Base-by-base conservation (phyloP, 352 stramenopile genomes). In the Phytophthora fragariaefolia region DNA sequence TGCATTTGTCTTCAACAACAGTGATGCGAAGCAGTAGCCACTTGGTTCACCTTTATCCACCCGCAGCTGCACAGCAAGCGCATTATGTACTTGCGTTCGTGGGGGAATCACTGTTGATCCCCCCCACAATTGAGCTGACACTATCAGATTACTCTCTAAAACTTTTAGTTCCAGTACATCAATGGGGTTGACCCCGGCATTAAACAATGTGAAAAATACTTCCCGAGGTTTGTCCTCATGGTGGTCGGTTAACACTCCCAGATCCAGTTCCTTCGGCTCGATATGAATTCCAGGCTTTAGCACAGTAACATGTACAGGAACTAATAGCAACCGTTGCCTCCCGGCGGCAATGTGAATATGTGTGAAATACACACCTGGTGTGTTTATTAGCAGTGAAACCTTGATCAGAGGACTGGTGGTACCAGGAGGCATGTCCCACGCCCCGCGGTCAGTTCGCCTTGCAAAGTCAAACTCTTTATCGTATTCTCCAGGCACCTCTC, bases 1-100 rank as follows among this genome's bases (percentile, higher is more conserved):
- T 30, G 66, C 61, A 58, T 88, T 87, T 13, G 82, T 85, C 43
- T 67, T 70, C 18, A 88, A 56, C 15, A 71, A 18, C 7, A 87
- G 46, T 10, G 57, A 71, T n/a, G 60, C 66, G 32, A 74, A 63
- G 34, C 66, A 75, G 20, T 51, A n/a, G 40, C 66, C 20, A 20
- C 32, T 26, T 17, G 27, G 30, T 18, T 30, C 32, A 47, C 57
- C 9, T 65, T 38, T 60, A 38, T 71, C 40, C 22, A 73, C 57
- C 59, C 52, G 66, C 56, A 76, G 40, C 13, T 73, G 58, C 8
- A 89, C 63, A 40, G 55, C 32, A 18, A 91, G 58, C 4, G 71
- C 70, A 36, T 74, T 60, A 49, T 58, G 66, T 5, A 85, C 56
- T 45, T 77, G 58, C 0, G 78, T 78, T 50, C 51, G 60, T 1